A percentile compares a stretch with the other conserved stretches of the same genome.
Conservation (phyloP, 305 asterid species). For the Fraxinus ornus region DNA sequence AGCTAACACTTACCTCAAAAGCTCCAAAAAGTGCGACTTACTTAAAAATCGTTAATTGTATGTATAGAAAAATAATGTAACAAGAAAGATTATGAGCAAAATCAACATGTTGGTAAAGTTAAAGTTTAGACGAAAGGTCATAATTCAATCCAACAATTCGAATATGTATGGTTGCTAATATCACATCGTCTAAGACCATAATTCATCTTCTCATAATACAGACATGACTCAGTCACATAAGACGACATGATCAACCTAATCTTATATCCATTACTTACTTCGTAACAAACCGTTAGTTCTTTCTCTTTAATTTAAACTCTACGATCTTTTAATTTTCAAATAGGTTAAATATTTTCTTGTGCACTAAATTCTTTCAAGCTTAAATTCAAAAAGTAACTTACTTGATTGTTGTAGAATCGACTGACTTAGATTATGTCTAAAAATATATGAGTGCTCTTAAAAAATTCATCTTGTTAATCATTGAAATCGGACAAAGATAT, state of each 20-base stretch:
- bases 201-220: background rate
- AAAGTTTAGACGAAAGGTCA: background rate
- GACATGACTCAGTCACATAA: background rate
- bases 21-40: background rate
- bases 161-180: background rate
- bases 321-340: no score
- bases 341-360: background rate
- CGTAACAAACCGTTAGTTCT: background rate
- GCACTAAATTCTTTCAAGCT: background rate
- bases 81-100: background rate
- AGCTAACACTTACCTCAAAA: background rate
- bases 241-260: background rate
- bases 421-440: background rate
- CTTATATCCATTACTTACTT: background rate
- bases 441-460: background rate
- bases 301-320: background rate
- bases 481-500: background rate
- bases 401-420: background rate
- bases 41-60: background rate
- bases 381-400: background rate
- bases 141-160: background rate
- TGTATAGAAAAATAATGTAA: background rate
- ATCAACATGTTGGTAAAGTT: background rate
- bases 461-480: background rate
- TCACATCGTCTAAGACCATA: background rate